Evolutionary conservation across 148 eudicot species (phyloP), one percentile per base, ranked within the genome.

Genomic region (Camellia granthamiana): DNA sequence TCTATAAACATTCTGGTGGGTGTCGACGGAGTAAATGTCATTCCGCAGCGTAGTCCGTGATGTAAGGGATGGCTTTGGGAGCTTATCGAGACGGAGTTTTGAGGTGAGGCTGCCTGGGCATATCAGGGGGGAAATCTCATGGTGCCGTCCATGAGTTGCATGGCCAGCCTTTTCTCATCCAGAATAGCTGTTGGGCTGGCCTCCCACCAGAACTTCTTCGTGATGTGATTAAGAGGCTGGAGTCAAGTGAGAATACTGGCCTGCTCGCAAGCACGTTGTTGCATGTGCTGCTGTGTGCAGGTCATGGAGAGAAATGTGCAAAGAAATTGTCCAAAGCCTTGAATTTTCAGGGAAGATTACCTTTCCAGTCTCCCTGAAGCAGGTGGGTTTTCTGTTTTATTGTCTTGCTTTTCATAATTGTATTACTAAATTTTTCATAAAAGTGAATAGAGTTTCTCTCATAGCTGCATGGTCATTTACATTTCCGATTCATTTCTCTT

Each of bases 221-320:
- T 4, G 98, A 95, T 83, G 97, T 95, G 71, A 88, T 95, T 21
- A 93, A 93, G 77, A 89, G 97, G 80, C 84, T 95, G 84, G 98
- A 93, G 85, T 91, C 89, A 74, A 93, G 94, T 81, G 97, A 93
- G 82, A 89, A 88, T 76, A 90, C 88, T 95, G 97, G 97, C 98
- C 98, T 30, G 84, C 92, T 46, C 84, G 98, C 67, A 93, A 86
- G 79, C 87, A 95, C 82, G 94, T 95, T 12, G 96, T 95, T 81
- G 95, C 97, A 3, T 95, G 98, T 86, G 95, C 94, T 76, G 88
- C 93, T 72, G 97, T 95, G 72, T 95, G 98, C 80, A 82, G 89
- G 54, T 92, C 97, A 4, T 93, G 97, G 97, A 91, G 98, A 84
- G 97, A 91, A 47, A 90, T 95, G 94, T 93, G 95, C 78, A 90